phyloP scores from a whole-genome alignment of 1,284 basidiomycete species.

The Moniliophthora roreri region DNA sequence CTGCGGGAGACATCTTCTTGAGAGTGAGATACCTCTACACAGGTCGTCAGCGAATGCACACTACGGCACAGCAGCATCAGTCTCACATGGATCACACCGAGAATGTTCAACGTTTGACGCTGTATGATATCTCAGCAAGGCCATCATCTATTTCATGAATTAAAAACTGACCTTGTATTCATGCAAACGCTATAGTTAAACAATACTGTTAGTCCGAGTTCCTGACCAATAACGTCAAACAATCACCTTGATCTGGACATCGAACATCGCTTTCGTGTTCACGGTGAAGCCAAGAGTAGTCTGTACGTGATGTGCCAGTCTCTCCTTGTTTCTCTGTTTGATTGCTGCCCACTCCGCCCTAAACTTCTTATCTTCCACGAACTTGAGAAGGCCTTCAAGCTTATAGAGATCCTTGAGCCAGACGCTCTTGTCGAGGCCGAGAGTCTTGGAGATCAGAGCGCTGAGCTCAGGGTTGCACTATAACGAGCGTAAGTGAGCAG shows the following conservation, averaged over 20 bases:
- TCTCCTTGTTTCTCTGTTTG: constrained; percentile 87
- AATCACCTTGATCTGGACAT: constrained; percentile 86
- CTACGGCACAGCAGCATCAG: too few species aligned
- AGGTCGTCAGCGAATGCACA: too few species aligned
- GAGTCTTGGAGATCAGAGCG: constrained; percentile 78
- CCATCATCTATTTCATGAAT: background rate
- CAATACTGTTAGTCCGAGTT: constrained; percentile 4
- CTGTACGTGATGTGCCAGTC: constrained; percentile 78
- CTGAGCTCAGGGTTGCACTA: constrained; percentile 89
- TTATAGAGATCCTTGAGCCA: constrained; percentile 83
- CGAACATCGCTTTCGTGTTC: constrained; percentile 84
- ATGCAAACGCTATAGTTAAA: constrained; percentile 61
- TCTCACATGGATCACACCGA: constrained; percentile 83
- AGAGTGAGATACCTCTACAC: constrained; percentile 77
- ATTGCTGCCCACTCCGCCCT: constrained; percentile 77
- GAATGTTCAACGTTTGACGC: constrained; percentile 84
- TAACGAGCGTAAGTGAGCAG: constrained; percentile 3
- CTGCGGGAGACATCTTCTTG: constrained; percentile 74
- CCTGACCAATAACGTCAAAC: background rate
- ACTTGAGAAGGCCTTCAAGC: constrained; percentile 67
- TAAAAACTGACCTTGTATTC: constrained; percentile 74
- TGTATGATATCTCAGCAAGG: constrained; percentile 25
- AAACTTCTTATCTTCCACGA: constrained; percentile 73
- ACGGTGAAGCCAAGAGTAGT: constrained; percentile 72
- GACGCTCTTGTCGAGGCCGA: constrained; percentile 67